Evolutionary conservation across 2,329 filamentous ascomycete species (phyloP).

Genomic region (Davidsoniella eucalypti): DNA sequence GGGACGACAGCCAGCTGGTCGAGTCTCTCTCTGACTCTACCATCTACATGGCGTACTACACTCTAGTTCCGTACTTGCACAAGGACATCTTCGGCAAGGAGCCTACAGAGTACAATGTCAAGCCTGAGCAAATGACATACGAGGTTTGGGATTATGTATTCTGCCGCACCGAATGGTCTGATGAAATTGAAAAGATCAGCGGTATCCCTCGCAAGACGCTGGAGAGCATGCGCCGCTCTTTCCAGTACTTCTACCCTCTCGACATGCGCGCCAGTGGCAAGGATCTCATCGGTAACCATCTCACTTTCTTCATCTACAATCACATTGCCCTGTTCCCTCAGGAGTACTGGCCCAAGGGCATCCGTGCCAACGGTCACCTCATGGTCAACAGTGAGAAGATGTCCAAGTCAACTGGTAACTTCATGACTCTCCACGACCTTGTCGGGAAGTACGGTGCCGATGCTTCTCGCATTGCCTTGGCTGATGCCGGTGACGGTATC

Average conservation of each 20-base stretch:
- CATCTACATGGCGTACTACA: slow-evolving; percentile 78
- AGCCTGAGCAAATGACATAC: slow-evolving; percentile 76
- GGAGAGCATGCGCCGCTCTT: slow-evolving; percentile 71
- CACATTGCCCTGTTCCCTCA: slow-evolving; percentile 78
- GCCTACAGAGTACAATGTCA: slow-evolving; percentile 51
- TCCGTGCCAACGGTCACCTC: slow-evolving; percentile 84
- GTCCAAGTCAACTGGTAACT: slow-evolving; percentile 95
- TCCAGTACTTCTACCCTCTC: slow-evolving; percentile 93
- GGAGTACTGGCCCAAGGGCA: slow-evolving; percentile 73
- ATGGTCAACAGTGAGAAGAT: slow-evolving; percentile 97
- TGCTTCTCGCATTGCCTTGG: slow-evolving; percentile 76
- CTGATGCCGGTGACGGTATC: slow-evolving; percentile 86
- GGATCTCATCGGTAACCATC: slow-evolving; percentile 81
- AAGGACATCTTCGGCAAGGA: slow-evolving; percentile 71
- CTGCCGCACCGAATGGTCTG: slow-evolving; percentile 51
- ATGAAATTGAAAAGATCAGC: slow-evolving; percentile 46
- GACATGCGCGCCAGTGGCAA: slow-evolving; percentile 82
- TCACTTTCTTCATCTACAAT: slow-evolving; percentile 91
- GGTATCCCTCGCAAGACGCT: slow-evolving; percentile 61
- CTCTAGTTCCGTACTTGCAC: slow-evolving; percentile 50
- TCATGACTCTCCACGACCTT: slow-evolving; percentile 75
- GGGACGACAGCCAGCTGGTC: slow-evolving; percentile 81
- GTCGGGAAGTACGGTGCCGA: slow-evolving; percentile 90
- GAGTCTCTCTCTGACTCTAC: slow-evolving; percentile 87
- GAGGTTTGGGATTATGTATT: slow-evolving; percentile 97